Evolutionary conservation across 345 rosid species (phyloP).

Genomic region (Arabidopsis thaliana): TAIR10.1 NC_003074.8:7022001-7022500

Average conservation of each 20-base stretch:
- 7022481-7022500: constrained; percentile 4
- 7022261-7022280: constrained; percentile 13
- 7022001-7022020: constrained; percentile 24
- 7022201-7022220: constrained; percentile 2
- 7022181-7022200: constrained; percentile 1
- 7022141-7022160: constrained; percentile 11
- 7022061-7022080: constrained; percentile 11
- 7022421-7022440: neutral
- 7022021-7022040: constrained; percentile 26
- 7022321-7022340: neutral
- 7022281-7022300: constrained; percentile 4
- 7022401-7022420: neutral
- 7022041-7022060: constrained; percentile 10
- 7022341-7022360: neutral
- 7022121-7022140: constrained; percentile 1
- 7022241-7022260: neutral
- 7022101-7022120: constrained; percentile 25
- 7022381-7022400: constrained; percentile 5
- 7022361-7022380: constrained; percentile 18
- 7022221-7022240: constrained; percentile 1
- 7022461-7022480: neutral
- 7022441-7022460: neutral
- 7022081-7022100: constrained; percentile 7
- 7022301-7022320: neutral
- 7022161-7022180: neutral